Conservation (phyloP, 495 filamentous ascomycete genomes). For the Aspergillus panamensis region DNA sequence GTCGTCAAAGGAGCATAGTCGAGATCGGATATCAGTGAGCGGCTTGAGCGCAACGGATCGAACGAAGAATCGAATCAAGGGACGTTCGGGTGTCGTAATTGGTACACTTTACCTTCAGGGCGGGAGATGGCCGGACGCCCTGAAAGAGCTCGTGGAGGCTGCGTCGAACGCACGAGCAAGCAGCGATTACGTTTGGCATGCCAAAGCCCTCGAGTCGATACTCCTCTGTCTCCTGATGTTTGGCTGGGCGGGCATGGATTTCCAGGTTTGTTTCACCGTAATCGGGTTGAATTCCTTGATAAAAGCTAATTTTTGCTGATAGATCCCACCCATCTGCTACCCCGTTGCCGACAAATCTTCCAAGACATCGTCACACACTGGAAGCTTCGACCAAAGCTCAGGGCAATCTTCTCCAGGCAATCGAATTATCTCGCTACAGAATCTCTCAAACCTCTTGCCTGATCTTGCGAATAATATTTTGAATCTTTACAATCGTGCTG, state of each 20-base stretch:
- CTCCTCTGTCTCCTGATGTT: conserved; percentile 78
- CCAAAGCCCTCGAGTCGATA: conserved; percentile 86
- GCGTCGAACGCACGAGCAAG: conserved; percentile 71
- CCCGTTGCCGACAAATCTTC: conserved; percentile 54
- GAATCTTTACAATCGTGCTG: conserved; percentile 72
- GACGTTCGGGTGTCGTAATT: conserved; percentile 73
- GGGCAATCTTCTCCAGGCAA: conserved; percentile 41
- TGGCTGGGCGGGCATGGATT: conserved; percentile 81
- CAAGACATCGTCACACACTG: conserved; percentile 39
- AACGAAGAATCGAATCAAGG: conserved; percentile 77
- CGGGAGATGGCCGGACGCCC: conserved; percentile 83
- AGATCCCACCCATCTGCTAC: conserved; percentile 63
- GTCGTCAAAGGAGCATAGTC: conserved; percentile 52
- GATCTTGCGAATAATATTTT: conserved; percentile 80
- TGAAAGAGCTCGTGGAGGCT: conserved; percentile 80
- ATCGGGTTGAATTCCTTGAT: neutral
- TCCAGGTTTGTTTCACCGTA: conserved; percentile 56
- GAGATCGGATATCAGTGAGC: conserved; percentile 77
- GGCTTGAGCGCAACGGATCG: conserved; percentile 80
- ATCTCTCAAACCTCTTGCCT: conserved; percentile 60
- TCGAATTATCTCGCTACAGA: conserved; percentile 56
- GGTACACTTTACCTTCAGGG: conserved; percentile 84
- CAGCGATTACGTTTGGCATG: conserved; percentile 95
- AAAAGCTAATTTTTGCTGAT: conserved; percentile 3
- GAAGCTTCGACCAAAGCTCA: conserved; percentile 42